phyloP scores from a whole-genome alignment of 176 grass and related monocot genomes.

The Triticum timopheevii region DNA sequence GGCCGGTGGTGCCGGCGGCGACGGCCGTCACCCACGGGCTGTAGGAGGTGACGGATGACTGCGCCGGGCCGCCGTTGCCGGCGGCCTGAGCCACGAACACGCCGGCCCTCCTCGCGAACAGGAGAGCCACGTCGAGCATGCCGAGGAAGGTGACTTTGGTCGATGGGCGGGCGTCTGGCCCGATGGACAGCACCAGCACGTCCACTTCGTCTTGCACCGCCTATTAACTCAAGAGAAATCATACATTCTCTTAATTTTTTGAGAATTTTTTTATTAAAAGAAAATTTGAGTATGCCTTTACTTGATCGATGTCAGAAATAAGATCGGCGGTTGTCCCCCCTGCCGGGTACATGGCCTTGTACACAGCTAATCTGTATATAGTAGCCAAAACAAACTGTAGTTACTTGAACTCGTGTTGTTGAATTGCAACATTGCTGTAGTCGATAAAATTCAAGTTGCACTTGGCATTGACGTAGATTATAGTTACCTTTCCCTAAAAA shows the following conservation, averaged over 20 bases:
- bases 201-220: slow-evolving; percentile 62
- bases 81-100: slow-evolving; percentile 67
- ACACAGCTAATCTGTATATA: slow-evolving; percentile 35
- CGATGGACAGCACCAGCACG: slow-evolving; percentile 54
- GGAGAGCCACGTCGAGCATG: slow-evolving; percentile 53
- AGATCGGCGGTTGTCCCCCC: slow-evolving; percentile 59
- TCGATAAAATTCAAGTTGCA: no score
- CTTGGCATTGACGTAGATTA: no score
- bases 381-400: not conserved
- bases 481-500: no score
- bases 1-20: slow-evolving; percentile 44
- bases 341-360: slow-evolving; percentile 48
- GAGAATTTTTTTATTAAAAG: no score
- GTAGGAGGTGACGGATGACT: slow-evolving; percentile 14
- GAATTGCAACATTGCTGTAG: no score
- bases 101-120: slow-evolving; percentile 54
- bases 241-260: no score
- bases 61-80: slow-evolving; percentile 48
- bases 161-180: slow-evolving; percentile 40
- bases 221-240: slow-evolving; percentile 9
- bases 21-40: slow-evolving; percentile 20
- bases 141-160: slow-evolving; percentile 52
- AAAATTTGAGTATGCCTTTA: not conserved
- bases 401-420: no score
- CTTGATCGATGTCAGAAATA: slow-evolving; percentile 68